Evolutionary conservation across 495 filamentous ascomycete species (phyloP).

Genomic region (Xylaria intraflava): DNA sequence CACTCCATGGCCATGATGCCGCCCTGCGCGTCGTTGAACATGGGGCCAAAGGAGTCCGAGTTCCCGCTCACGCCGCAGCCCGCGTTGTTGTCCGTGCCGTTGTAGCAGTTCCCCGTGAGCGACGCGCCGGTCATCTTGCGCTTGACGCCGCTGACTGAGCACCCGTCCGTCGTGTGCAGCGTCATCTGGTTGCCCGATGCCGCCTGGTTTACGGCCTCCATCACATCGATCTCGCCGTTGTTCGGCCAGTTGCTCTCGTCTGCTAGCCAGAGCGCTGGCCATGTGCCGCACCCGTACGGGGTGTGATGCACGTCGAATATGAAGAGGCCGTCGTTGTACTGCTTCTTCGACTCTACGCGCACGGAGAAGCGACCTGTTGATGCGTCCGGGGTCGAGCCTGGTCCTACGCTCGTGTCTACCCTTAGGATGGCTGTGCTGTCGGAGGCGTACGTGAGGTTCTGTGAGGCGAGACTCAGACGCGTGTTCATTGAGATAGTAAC

Average conservation of each 20-base stretch:
- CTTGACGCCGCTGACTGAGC: conserved; percentile 46
- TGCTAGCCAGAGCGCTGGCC: conserved; percentile 54
- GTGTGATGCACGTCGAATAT: conserved; percentile 55
- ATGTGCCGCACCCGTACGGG: conserved; percentile 51
- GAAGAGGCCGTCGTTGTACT: conserved; percentile 51
- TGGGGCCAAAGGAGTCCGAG: conserved; percentile 42
- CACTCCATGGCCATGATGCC: conserved; percentile 62
- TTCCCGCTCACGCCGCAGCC: conserved; percentile 47
- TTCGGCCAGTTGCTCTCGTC: conserved; percentile 55
- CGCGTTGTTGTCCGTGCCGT: conserved; percentile 44
- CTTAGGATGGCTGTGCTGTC: conserved; percentile 35
- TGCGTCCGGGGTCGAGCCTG: conserved; percentile 21
- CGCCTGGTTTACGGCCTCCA: conserved; percentile 60
- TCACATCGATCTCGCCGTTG: conserved; percentile 68
- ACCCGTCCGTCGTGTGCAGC: conserved; percentile 57
- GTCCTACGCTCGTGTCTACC: conserved; percentile 40
- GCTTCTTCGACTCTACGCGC: conserved; percentile 46
- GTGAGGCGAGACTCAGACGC: conserved; percentile 42
- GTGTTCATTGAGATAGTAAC: neutral
- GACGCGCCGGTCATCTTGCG: conserved; percentile 40
- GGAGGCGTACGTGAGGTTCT: conserved; percentile 52
- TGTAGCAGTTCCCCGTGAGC: conserved; percentile 48
- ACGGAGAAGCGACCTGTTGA: conserved; percentile 49
- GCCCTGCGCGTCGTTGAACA: conserved; percentile 52
- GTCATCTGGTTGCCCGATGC: conserved; percentile 54